A percentile compares a stretch with the other conserved stretches of the same genome.
Conservation (phyloP, 2,329 filamentous ascomycete genomes). For the Penicillium sp. region DNA sequence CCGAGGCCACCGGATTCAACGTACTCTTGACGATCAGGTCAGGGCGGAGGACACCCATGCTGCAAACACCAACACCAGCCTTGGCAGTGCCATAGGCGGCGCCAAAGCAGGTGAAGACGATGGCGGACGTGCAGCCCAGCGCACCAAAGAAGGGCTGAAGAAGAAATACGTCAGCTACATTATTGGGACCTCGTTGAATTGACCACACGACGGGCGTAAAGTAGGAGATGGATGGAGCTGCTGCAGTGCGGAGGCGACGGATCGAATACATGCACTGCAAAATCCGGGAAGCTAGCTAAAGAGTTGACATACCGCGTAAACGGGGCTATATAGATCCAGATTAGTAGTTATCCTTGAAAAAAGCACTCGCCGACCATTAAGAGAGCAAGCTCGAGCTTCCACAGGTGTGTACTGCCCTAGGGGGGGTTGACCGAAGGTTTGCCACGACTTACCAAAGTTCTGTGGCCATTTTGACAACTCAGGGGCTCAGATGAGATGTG, state of each 20-base stretch:
- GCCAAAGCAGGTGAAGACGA: conserved; percentile 93
- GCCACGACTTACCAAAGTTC: conserved; percentile 70
- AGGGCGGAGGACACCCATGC: conserved; percentile 95
- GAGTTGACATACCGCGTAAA: conserved; percentile 85
- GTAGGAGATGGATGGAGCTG: conserved; percentile 2
- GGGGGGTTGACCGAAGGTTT: conserved; percentile 25
- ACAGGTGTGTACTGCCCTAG: conserved; percentile 29
- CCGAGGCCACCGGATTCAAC: conserved; percentile 32
- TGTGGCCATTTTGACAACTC: conserved; percentile 59
- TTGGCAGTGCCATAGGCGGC: conserved; percentile 98
- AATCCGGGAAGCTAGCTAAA: conserved; percentile 47
- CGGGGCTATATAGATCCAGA: conserved; percentile 59
- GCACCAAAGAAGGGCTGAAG: conserved; percentile 84
- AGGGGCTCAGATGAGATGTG: conserved; percentile 13
- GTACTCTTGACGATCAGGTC: conserved; percentile 99
- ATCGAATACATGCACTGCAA: conserved; percentile 8
- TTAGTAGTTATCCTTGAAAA: conserved; percentile 18
- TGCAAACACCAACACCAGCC: conserved; percentile 96
- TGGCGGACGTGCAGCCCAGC: conserved; percentile 92
- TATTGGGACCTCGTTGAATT: background rate
- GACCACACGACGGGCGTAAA: conserved; percentile 1
- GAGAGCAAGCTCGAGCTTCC: conserved; percentile 8
- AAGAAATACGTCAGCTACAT: conserved; percentile 8
- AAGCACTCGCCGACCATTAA: background rate
- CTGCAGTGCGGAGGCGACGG: conserved; percentile 8